Conservation (phyloP, 768 basidiomycete species). For the Cytidiella melzeri region DNA sequence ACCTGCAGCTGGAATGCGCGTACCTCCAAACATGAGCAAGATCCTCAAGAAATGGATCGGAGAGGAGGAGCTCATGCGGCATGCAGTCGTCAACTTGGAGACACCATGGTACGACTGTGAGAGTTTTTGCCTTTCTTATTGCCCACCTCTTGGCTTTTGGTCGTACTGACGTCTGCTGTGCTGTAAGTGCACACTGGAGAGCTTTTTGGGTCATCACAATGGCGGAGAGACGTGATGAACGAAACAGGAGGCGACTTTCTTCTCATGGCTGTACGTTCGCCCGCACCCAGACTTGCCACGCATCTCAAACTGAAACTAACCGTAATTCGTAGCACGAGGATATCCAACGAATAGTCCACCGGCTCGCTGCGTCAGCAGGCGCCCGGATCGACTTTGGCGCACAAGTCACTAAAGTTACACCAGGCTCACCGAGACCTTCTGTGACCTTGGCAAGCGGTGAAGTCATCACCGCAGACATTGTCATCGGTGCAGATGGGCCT, state of each 20-base stretch:
- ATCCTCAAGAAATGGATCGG: constrained; percentile 53
- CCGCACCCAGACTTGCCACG: neutral
- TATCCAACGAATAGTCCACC: constrained; percentile 39
- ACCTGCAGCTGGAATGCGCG: constrained; percentile 37
- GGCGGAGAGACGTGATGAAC: constrained; percentile 40
- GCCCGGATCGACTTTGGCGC: constrained; percentile 32
- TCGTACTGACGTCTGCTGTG: neutral
- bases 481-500: constrained; percentile 57
- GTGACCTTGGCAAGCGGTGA: constrained; percentile 36
- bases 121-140: constrained; percentile 11
- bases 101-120: constrained; percentile 28
- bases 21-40: constrained; percentile 54
- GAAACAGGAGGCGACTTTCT: constrained; percentile 45
- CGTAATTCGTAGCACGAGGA: constrained; percentile 43
- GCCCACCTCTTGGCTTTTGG: no score
- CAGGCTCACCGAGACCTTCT: neutral
- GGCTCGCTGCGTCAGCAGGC: constrained; percentile 40
- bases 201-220: constrained; percentile 37
- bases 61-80: constrained; percentile 33
- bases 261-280: constrained; percentile 38
- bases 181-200: constrained; percentile 38
- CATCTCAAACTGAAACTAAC: neutral
- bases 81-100: constrained; percentile 28
- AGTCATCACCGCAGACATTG: constrained; percentile 42
- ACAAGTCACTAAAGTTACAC: neutral